Evolutionary conservation across 345 rosid genomes (phyloP), one percentile per base, ranked within the genome.

Genomic region (Boechera stricta): DNA sequence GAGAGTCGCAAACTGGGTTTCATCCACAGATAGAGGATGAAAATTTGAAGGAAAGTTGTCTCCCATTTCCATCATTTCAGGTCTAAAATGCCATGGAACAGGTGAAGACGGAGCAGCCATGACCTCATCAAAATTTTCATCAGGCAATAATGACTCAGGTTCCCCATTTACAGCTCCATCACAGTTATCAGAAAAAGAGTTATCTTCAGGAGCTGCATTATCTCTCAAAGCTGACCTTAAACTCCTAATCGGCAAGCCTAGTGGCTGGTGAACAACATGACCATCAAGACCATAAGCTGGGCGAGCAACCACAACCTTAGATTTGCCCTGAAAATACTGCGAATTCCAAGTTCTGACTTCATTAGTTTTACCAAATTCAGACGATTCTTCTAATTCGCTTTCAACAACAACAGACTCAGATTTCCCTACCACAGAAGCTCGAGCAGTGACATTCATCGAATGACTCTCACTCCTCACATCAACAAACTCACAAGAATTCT

Each of bases 191-290:
- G 80, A 47, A 6, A 65, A 80, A 73, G 55, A 52, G 33, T 31
- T 33, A 12, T 68, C 10, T 41, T 73, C 42, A 65, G 53, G 77
- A 74, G 77, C 84, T 65, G 33, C 84, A 76, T 58, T 76, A 53
- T 75, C 84, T 74, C 75, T 78, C 83, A 72, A 77, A 77, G 39
- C 75, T 67, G 89, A 84, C 66, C 82, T 86, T 41, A 93, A 84
- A 77, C 92, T 93, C 85, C 93, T 84, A 81, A 91, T 80, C 0
- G 98, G 98, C 79, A 94, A 90, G 6, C 94, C 96, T 82, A 89
- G 67, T 11, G 97, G 83, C 69, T 81, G 85, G 11, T 55, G 77
- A 45, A 64, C 81, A 51, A 65, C 72, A 33, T 67, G 74, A 1
- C 64, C 87, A 74, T 77, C 85, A 42, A 86, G 57, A 26, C 65